Base-by-base conservation (phyloP, 176 grass and related monocot genomes). In the Musa schizocarpa region DNA sequence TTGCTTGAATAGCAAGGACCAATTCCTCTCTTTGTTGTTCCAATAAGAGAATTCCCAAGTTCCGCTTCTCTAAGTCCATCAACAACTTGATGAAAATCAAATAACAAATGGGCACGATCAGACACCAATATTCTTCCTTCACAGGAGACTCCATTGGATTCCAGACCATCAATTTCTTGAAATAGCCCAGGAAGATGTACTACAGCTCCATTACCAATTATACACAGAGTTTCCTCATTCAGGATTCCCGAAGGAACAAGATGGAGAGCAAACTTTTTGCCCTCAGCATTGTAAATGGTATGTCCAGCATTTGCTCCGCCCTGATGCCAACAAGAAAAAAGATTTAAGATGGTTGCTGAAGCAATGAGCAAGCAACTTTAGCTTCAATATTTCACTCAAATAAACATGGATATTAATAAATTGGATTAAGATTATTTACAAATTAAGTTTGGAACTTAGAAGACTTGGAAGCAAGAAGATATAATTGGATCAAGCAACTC, bases 221-320 rank as follows among this genome's bases (percentile, higher is more conserved):
- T 86, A 53, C 90, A 98, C 2, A 85, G 72, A n/a, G 90, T 89
- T 21, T 89, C 87, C 66, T 88, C 88, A 80, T 98, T 91, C 57
- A 98, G 83, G 57, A 98, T 98, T 16, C 94, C 94, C 27, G 94
- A 98, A 8, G 90, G 94, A 83, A 98, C 86, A 69, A 98, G 88
- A 80, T 98, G 90, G 9, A 98, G 84, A 8, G 90, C 79, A 27
- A 98, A 98, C 64, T 91, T 98, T 80, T 89, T 93, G 0, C 90
- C 94, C 66, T 93, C 94, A n/a, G 94, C 90, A 69, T 98, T 98
- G 67, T 98, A 98, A 78, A 98, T 93, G 48, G 90, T 98, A 73
- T 98, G 94, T 11, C 94, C 94, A 59, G n/a, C 57, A 8, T 59
- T 59, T n/a, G 13, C 57, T 59, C 57, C 16, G 8, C 7, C 16